Evolutionary conservation across 176 grass and related monocot genomes (phyloP).

Genomic region (maize (Zea mays)): DNA sequence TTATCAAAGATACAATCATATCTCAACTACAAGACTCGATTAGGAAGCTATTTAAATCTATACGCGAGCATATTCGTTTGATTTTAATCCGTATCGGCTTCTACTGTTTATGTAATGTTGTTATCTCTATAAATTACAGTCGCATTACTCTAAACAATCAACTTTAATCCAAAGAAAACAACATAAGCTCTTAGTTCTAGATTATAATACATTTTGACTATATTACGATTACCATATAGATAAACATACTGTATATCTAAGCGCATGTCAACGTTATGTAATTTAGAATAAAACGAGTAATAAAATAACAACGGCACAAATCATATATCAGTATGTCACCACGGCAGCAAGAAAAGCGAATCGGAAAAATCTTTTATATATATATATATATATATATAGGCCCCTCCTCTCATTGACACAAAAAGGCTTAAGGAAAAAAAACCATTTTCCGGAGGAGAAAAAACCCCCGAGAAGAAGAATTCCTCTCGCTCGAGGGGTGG

Average conservation of each 20-base stretch:
- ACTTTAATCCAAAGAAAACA: no score
- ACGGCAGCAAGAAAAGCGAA: not conserved
- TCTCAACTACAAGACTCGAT: not conserved
- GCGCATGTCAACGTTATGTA: not conserved
- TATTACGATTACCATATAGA: no score
- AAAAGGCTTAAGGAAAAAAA: constrained; percentile 34
- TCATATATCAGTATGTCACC: not conserved
- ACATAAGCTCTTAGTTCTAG: not conserved
- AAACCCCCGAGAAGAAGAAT: constrained; percentile 5
- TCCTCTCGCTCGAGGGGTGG: constrained; percentile 14
- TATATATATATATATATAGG: no score
- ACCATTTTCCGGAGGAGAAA: constrained; percentile 14
- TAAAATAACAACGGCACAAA: not conserved
- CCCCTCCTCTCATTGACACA: constrained; percentile 13
- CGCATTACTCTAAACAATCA: no score
- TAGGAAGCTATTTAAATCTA: not conserved
- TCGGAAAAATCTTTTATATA: constrained; percentile 14
- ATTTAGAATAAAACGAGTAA: not conserved
- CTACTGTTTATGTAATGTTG: no score
- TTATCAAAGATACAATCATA: not conserved
- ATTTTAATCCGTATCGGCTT: no score
- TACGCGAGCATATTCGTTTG: not conserved
- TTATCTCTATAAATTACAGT: no score
- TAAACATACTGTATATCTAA: not conserved
- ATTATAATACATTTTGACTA: not conserved